Percentiles rank a stretch among this genome's conserved stretches.
These are phyloP conservation scores for Colletotrichum gigasporum DNA, from an alignment of 2,329 filamentous ascomycete species.

Conservation along the genomic window DNA sequence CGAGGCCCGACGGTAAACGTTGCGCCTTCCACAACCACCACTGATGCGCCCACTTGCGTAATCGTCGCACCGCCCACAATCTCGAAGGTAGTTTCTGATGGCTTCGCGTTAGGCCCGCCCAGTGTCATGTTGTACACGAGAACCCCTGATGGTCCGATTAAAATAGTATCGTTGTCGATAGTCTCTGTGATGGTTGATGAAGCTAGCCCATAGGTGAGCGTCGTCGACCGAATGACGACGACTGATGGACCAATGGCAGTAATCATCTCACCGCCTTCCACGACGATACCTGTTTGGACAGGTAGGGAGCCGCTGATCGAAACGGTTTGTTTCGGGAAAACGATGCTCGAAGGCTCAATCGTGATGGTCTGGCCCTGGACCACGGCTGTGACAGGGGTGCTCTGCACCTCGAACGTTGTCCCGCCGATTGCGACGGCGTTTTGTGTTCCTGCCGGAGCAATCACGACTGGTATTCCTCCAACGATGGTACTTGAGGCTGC, in stretches of 20 bases:
- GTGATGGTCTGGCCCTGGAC: conserved; percentile 45
- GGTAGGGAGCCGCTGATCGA: conserved; percentile 43
- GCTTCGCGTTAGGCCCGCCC: conserved; percentile 49
- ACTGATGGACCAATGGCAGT: conserved; percentile 53
- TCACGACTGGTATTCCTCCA: conserved; percentile 49
- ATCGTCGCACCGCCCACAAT: conserved; percentile 64
- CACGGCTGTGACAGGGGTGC: conserved; percentile 45
- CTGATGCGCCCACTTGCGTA: conserved; percentile 57
- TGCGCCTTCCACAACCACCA: conserved; percentile 58
- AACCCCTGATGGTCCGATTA: conserved; percentile 57
- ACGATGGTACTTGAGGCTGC: conserved; percentile 47
- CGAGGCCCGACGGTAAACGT: conserved; percentile 62
- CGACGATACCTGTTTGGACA: conserved; percentile 52
- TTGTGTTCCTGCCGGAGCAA: conserved; percentile 44
- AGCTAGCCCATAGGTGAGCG: conserved; percentile 54
- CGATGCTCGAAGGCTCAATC: conserved; percentile 45
- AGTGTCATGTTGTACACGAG: conserved; percentile 51
- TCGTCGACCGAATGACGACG: conserved; percentile 52
- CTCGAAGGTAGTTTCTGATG: conserved; percentile 50
- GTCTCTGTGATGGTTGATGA: conserved; percentile 45
- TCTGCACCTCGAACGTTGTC: conserved; percentile 52
- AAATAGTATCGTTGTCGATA: conserved; percentile 61
- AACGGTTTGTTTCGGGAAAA: conserved; percentile 45
- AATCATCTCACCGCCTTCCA: conserved; percentile 58
- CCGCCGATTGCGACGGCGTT: conserved; percentile 52